Evolutionary conservation across 805 yeast genomes (phyloP).

Genomic region (Blastobotrys americana): DNA sequence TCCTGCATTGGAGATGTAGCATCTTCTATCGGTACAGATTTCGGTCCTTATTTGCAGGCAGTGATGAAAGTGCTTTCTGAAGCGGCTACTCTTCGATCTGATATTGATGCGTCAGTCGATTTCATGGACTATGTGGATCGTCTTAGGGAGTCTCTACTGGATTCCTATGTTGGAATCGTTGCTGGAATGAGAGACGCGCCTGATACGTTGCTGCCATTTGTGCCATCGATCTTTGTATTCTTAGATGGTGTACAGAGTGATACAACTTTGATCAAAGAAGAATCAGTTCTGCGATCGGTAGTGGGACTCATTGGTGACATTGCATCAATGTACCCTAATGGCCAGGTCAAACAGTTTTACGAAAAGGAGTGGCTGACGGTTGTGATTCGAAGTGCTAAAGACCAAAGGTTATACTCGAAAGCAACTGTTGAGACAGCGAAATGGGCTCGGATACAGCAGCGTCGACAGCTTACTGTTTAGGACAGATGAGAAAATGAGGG

Average conservation of each 20-base stretch:
- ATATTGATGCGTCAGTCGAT: slow-evolving; percentile 55
- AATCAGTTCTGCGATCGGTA: slow-evolving; percentile 70
- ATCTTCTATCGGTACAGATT: slow-evolving; percentile 70
- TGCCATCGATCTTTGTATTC: slow-evolving; percentile 64
- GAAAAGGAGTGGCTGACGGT: slow-evolving; percentile 72
- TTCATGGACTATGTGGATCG: slow-evolving; percentile 64
- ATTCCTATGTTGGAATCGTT: slow-evolving; percentile 91
- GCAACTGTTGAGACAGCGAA: slow-evolving; percentile 85
- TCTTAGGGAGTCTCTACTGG: slow-evolving; percentile 83
- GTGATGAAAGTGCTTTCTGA: slow-evolving; percentile 62
- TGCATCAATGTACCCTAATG: slow-evolving; percentile 76
- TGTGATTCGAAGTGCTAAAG: slow-evolving; percentile 65
- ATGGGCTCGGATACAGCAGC: slow-evolving; percentile 92
- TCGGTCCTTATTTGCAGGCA: slow-evolving; percentile 66
- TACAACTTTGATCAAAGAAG: slow-evolving; percentile 51
- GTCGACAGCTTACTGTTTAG: slow-evolving; percentile 29
- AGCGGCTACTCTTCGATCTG: slow-evolving; percentile 28
- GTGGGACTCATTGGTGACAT: slow-evolving; percentile 92
- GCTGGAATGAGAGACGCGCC: slow-evolving; percentile 78
- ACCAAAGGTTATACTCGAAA: slow-evolving; percentile 52
- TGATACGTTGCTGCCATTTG: slow-evolving; percentile 54
- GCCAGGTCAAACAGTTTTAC: slow-evolving; percentile 61
- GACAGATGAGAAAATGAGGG: not conserved
- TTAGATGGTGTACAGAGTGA: slow-evolving; percentile 54
- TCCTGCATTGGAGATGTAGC: slow-evolving; percentile 97